Conservation (phyloP, 2,329 filamentous ascomycete genomes). For the Epichloe baconii region DNA sequence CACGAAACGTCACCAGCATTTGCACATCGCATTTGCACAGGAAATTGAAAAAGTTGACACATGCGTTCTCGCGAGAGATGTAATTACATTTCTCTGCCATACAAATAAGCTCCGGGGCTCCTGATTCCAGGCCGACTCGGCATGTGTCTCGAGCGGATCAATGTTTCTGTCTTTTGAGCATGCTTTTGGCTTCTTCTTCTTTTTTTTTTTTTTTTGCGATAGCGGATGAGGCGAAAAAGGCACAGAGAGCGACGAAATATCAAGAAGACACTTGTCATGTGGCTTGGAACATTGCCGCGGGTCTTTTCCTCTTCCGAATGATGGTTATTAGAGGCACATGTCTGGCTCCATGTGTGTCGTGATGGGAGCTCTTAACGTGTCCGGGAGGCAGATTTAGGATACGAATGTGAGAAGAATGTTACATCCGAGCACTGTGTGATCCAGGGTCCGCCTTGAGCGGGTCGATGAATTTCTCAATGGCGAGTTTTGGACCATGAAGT, state of each 20-base stretch:
- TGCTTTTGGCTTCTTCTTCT: background rate
- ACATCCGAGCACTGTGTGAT: background rate
- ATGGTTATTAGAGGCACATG: background rate
- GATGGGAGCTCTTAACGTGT: background rate
- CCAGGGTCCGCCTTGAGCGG: too few relatives aligned
- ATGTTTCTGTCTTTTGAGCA: background rate
- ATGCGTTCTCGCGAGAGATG: background rate
- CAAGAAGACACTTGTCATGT: background rate
- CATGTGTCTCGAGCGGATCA: background rate
- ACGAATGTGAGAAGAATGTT: background rate
- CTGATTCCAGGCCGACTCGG: background rate
- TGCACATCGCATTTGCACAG: constrained; percentile 1
- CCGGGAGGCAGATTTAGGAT: background rate
- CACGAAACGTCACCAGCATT: constrained; percentile 7
- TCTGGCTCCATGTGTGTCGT: background rate
- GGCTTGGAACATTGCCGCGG: background rate
- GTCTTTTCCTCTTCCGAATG: background rate
- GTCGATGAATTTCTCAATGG: too few relatives aligned
- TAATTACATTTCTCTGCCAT: background rate
- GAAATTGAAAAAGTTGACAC: background rate
- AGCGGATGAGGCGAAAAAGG: background rate
- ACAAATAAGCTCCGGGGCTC: background rate
- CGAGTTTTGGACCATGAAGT: too few relatives aligned
- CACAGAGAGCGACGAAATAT: too few relatives aligned
- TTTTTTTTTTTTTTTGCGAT: background rate